phyloP scores from a whole-genome alignment of 1,284 basidiomycete species.

The Phylloporus gajari region DNA sequence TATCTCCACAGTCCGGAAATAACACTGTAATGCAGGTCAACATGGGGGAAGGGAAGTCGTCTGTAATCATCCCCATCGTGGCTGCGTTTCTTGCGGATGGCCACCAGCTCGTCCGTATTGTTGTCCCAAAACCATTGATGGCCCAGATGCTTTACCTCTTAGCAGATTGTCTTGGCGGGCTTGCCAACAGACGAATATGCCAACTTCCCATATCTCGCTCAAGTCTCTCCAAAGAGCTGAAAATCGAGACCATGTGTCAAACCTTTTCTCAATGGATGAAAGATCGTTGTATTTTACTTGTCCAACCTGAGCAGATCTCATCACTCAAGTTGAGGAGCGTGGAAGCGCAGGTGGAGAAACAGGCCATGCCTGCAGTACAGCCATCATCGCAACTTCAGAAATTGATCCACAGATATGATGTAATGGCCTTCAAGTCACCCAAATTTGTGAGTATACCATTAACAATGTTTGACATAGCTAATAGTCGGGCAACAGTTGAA shows the following conservation, averaged over 20 bases:
- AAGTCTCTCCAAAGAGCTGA: too few species aligned
- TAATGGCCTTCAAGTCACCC: too few species aligned
- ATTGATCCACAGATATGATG: too few species aligned
- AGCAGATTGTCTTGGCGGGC: slow-evolving; percentile 6
- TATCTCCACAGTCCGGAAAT: neutral
- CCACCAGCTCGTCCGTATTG: slow-evolving; percentile 3
- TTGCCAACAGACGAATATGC: slow-evolving; percentile 12
- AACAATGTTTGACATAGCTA: too few species aligned
- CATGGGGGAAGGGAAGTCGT: slow-evolving; percentile 9
- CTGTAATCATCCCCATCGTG: slow-evolving; percentile 5
- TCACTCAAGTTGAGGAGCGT: slow-evolving; percentile 4
- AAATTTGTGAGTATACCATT: too few species aligned
- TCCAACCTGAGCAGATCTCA: slow-evolving; percentile 3
- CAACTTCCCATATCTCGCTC: slow-evolving; percentile 8
- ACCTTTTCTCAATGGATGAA: too few species aligned
- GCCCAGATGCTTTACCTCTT: slow-evolving; percentile 4
- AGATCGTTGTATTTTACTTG: neutral
- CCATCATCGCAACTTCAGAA: too few species aligned
- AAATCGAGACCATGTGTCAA: neutral
- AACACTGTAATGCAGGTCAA: slow-evolving; percentile 10
- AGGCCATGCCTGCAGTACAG: too few species aligned
- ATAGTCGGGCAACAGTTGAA: too few species aligned
- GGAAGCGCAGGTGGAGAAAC: neutral
- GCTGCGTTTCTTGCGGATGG: neutral
- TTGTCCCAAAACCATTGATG: neutral